Base-by-base conservation (phyloP, 345 rosid species). In the Theobroma cacao region DNA sequence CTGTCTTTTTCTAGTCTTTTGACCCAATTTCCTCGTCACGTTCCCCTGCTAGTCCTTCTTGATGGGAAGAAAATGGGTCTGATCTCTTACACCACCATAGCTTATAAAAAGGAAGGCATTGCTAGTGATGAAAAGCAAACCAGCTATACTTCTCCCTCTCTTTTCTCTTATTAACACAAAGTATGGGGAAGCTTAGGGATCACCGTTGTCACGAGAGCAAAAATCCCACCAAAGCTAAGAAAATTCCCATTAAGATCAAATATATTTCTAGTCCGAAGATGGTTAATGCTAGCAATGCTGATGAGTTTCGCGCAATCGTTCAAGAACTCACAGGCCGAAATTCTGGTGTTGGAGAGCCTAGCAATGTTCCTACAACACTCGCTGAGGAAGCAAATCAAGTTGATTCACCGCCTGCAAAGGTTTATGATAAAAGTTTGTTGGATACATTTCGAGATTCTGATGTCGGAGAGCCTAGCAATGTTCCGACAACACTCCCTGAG, bases 231-330 rank as follows among this genome's bases (percentile, higher is more conserved):
- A 15, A 45, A 69, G 15, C 7, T 12, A 52, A 50, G 61, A 71
- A 71, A 71, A 50, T 18, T n/a, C 75, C 62, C 75, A n/a, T 72
- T 41, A 72, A 72, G 52, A n/a, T 71, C 61, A 50, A 2, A 31
- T 71, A 50, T 18, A 72, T 72, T 50, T 50, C 61, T 26, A 72
- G 61, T 72, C 75, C 75, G n/a, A 52, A 1, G 20, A 33, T 72
- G 61, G 61, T 72, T 20, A 33, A 20, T 52, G 75, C 61, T 10
- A 50, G 61, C 75, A 72, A 72, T 52, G 62, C 60, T 31, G 45
- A 26, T 5, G 75, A 72, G 45, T 72, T 72, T 72, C 45, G 75
- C 1, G 62, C 62, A 11, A 52, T 50, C 12, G 75, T 72, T 50
- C 75, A 72, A 20, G 18, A 52, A 52, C 75, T 50, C 33, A 72